phyloP scores from a whole-genome alignment of 1,139 yeast species.

The Tardiomyces digboiensis region DNA sequence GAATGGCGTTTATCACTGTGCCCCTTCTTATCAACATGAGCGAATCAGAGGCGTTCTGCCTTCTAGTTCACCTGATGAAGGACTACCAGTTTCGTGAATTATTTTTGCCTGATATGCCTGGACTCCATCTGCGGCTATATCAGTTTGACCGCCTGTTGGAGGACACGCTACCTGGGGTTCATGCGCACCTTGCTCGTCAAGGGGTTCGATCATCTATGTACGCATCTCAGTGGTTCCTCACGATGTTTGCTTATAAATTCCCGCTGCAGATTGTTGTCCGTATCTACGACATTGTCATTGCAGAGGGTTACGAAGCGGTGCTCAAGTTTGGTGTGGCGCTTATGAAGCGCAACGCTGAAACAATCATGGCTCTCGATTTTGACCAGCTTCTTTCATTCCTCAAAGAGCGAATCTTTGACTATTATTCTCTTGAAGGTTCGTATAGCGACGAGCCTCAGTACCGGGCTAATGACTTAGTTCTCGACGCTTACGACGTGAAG shows the following conservation, averaged over 20 bases:
- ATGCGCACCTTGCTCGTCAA: constrained; percentile 68
- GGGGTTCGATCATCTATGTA: constrained; percentile 90
- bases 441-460: constrained; percentile 26
- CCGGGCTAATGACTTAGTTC: constrained; percentile 63
- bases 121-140: constrained; percentile 71
- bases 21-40: constrained; percentile 74
- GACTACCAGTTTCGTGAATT: constrained; percentile 68
- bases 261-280: constrained; percentile 78
- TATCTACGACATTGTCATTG: constrained; percentile 74
- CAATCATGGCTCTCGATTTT: constrained; percentile 52
- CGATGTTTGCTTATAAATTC: constrained; percentile 88
- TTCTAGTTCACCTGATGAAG: constrained; percentile 76
- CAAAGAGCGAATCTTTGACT: constrained; percentile 69
- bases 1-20: constrained; percentile 88
- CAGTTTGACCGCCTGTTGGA: constrained; percentile 85
- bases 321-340: constrained; percentile 74
- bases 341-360: constrained; percentile 55
- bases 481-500: constrained; percentile 64
- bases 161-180: constrained; percentile 54
- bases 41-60: constrained; percentile 79
- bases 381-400: constrained; percentile 67
- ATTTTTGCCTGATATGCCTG: constrained; percentile 88
- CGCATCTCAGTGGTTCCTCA: constrained; percentile 94
- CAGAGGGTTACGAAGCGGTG: constrained; percentile 83
- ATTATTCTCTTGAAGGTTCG: constrained; percentile 37